A percentile compares a stretch with the other conserved stretches of the same genome.
phyloP scores from a whole-genome alignment of 2,329 filamentous ascomycete genomes.

The Cercospora citrullina region DNA sequence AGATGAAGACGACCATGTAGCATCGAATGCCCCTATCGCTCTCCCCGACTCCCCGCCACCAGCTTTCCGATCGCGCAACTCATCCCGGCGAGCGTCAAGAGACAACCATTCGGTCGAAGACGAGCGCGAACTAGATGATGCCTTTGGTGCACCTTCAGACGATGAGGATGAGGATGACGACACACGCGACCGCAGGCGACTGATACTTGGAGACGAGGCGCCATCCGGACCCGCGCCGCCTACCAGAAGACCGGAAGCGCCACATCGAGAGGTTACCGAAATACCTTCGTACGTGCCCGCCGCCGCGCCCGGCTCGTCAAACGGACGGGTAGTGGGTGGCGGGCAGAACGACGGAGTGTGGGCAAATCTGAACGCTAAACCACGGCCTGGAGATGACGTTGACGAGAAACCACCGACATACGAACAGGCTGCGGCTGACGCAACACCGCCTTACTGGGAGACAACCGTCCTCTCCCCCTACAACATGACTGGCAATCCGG shows the following conservation, averaged over 20 bases:
- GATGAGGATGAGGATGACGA: conserved; percentile 71
- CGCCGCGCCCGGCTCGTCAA: conserved; percentile 39
- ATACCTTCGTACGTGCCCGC: conserved; percentile 52
- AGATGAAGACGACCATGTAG: conserved; percentile 45
- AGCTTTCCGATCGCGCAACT: conserved; percentile 83
- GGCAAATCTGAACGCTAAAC: conserved; percentile 89
- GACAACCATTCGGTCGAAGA: conserved; percentile 59
- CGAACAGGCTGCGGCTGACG: conserved; percentile 95
- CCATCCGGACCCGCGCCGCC: conserved; percentile 17
- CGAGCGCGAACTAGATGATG: conserved; percentile 83
- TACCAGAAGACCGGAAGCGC: conserved; percentile 36
- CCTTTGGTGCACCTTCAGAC: conserved; percentile 69
- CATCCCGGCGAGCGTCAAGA: conserved; percentile 61
- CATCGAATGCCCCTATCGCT: conserved; percentile 38
- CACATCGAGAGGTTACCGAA: conserved; percentile 54
- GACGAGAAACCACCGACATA: conserved; percentile 98
- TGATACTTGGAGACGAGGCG: conserved; percentile 55
- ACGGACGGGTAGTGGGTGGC: conserved; percentile 64
- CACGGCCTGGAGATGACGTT: conserved; percentile 74
- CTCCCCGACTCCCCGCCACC: conserved; percentile 59
- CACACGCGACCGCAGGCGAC: conserved; percentile 77
- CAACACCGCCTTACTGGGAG: conserved; percentile 97
- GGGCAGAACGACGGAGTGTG: conserved; percentile 86
- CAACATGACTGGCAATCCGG: conserved; percentile 77
- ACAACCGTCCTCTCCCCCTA: conserved; percentile 95